A percentile compares a stretch with the other conserved stretches of the same genome.
Evolutionary conservation across 2,329 filamentous ascomycete genomes (phyloP).

Genomic region (Nemania diffusa): DNA sequence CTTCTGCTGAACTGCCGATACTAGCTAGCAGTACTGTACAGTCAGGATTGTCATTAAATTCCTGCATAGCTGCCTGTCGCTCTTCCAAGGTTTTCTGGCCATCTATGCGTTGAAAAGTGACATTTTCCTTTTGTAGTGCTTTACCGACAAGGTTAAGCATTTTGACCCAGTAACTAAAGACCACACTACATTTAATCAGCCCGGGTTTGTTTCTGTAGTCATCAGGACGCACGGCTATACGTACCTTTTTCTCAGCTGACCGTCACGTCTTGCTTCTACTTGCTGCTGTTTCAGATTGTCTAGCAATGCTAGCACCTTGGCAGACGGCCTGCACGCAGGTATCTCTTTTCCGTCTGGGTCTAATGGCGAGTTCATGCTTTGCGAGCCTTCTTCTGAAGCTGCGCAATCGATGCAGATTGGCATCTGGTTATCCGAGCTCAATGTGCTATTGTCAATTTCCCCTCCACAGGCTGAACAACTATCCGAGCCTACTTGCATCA

Average conservation of each 20-base stretch:
- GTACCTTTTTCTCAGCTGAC: not conserved
- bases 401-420: not conserved
- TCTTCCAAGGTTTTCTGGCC: constrained; percentile 34
- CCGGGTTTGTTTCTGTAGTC: too few species aligned
- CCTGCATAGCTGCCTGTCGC: constrained; percentile 32
- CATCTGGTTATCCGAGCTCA: not conserved
- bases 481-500: not conserved
- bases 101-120: constrained; percentile 44
- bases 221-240: too few species aligned
- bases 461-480: not conserved
- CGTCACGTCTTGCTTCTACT: not conserved
- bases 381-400: not conserved
- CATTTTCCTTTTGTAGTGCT: constrained; percentile 19
- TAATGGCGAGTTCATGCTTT: not conserved
- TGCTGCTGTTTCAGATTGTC: not conserved
- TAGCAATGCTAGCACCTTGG: constrained; percentile 4
- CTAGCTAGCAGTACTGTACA: constrained; percentile 48
- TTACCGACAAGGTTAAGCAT: constrained; percentile 46
- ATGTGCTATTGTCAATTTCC: not conserved
- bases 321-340: not conserved
- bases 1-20: constrained; percentile 47
- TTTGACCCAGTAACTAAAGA: constrained; percentile 46
- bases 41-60: constrained; percentile 34
- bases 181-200: constrained; percentile 37
- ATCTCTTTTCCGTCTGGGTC: not conserved